These are phyloP conservation scores for Chlorophyllum brunneum DNA, from an alignment of 768 basidiomycete species.

Conservation along the genomic window DNA sequence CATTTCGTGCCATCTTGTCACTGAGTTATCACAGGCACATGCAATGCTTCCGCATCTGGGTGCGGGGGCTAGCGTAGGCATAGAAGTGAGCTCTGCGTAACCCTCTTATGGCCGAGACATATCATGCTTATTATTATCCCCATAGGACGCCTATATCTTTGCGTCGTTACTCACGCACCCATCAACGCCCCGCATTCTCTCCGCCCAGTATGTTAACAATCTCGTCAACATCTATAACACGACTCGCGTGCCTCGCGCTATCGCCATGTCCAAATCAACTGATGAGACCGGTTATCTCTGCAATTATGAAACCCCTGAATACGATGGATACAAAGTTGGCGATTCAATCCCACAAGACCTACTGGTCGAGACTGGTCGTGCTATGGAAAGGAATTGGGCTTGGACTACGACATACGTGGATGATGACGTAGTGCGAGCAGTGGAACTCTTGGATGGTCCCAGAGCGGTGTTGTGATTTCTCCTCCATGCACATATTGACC, in stretches of 20 bases:
- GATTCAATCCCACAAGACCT: slow-evolving; percentile 20
- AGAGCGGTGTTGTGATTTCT: too few species aligned
- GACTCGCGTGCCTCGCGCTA: slow-evolving; percentile 23
- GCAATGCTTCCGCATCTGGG: slow-evolving; percentile 46
- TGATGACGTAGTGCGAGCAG: too few species aligned
- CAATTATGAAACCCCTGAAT: slow-evolving; percentile 19
- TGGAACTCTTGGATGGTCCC: too few species aligned
- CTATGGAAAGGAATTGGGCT: slow-evolving; percentile 19
- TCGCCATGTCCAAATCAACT: slow-evolving; percentile 16
- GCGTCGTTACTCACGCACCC: slow-evolving; percentile 36
- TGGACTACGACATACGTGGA: slow-evolving; percentile 25
- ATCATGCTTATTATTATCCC: slow-evolving; percentile 7
- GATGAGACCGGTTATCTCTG: slow-evolving; percentile 13
- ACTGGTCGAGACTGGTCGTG: slow-evolving; percentile 16
- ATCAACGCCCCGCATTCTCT: slow-evolving; percentile 19
- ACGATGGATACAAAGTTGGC: slow-evolving; percentile 24
- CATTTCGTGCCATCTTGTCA: neutral
- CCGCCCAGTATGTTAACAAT: neutral
- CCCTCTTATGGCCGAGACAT: too few species aligned
- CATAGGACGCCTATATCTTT: slow-evolving; percentile 41
- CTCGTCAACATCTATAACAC: slow-evolving; percentile 25
- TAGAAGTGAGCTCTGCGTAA: too few species aligned
- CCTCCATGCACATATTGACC: too few species aligned
- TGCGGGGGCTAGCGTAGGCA: slow-evolving; percentile 45
- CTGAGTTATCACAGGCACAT: slow-evolving; percentile 27